A percentile compares a stretch with the other conserved stretches of the same genome.
Evolutionary conservation across 768 basidiomycete species (phyloP).

Genomic region (Tremella yokohamensis): DNA sequence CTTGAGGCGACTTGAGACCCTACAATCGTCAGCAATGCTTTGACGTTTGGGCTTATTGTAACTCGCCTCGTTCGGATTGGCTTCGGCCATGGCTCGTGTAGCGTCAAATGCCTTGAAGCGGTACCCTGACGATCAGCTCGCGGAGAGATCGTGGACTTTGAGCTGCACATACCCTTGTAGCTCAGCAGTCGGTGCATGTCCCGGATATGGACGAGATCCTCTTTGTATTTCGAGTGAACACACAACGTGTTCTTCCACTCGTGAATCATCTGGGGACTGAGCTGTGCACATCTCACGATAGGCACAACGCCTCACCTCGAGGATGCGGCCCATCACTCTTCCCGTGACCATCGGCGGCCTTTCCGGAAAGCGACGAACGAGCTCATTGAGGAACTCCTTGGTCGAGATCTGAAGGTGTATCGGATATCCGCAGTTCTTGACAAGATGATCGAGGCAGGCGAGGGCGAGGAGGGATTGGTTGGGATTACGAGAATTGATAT

Average conservation of each 20-base stretch:
- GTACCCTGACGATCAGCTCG: slow-evolving; percentile 49
- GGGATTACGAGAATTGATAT: slow-evolving; percentile 88
- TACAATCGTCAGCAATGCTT: slow-evolving; percentile 40
- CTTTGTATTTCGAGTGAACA: slow-evolving; percentile 81
- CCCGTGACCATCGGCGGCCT: slow-evolving; percentile 92
- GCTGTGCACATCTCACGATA: neutral
- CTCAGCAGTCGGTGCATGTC: slow-evolving; percentile 94
- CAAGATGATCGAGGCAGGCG: slow-evolving; percentile 54
- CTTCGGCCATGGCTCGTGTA: slow-evolving; percentile 43
- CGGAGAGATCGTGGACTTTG: neutral
- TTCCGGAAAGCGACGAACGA: slow-evolving; percentile 96
- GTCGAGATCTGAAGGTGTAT: slow-evolving; percentile 95
- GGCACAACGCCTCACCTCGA: slow-evolving; percentile 57
- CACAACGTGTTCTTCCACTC: slow-evolving; percentile 95
- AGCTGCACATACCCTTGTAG: slow-evolving; percentile 69
- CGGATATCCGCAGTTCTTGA: slow-evolving; percentile 93
- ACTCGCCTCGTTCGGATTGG: slow-evolving; percentile 53
- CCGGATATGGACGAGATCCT: slow-evolving; percentile 91
- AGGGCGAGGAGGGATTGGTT: slow-evolving; percentile 85
- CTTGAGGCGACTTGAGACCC: slow-evolving; percentile 91
- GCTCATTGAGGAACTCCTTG: slow-evolving; percentile 96
- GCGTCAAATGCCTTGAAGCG: slow-evolving; percentile 54
- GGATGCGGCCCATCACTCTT: slow-evolving; percentile 87
- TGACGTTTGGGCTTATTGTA: neutral
- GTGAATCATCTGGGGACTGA: slow-evolving; percentile 62